Evolutionary conservation across 1,284 basidiomycete species (phyloP).

Genomic region (Cutaneotrichosporon dermatis): DNA sequence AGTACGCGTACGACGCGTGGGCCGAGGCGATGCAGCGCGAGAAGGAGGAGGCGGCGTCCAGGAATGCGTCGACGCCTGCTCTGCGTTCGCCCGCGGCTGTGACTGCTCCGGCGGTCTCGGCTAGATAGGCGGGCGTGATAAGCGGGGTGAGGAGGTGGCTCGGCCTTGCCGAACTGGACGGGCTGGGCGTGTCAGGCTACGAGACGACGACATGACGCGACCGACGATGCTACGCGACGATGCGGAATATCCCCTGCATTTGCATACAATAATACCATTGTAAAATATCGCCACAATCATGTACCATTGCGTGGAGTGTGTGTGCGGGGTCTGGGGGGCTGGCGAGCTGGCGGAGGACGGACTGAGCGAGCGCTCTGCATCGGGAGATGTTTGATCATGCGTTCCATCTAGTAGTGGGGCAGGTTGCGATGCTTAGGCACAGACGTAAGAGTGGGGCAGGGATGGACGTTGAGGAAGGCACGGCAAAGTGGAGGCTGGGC

Average conservation of each 20-base stretch:
- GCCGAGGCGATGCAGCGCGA: conserved; percentile 32
- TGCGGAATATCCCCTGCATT: conserved; percentile 5
- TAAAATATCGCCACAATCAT: background rate
- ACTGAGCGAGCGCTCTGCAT: too few relatives aligned
- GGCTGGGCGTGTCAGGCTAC: too few relatives aligned
- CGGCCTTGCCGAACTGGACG: too few relatives aligned
- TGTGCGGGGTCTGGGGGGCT: background rate
- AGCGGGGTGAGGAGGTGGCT: too few relatives aligned
- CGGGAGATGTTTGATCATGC: too few relatives aligned
- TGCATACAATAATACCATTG: conserved; percentile 7
- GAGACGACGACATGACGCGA: too few relatives aligned
- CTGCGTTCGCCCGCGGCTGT: background rate
- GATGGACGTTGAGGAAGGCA: too few relatives aligned
- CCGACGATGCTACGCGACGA: background rate
- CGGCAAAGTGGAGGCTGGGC: too few relatives aligned
- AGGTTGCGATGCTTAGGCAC: background rate
- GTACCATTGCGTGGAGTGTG: background rate
- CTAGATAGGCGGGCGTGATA: background rate
- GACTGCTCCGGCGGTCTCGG: background rate
- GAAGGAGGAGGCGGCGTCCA: conserved; percentile 1
- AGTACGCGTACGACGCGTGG: conserved; percentile 49
- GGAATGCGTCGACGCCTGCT: background rate
- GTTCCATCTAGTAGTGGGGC: background rate
- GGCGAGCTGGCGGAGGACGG: background rate
- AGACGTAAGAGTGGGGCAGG: too few relatives aligned